phyloP scores from a whole-genome alignment of 148 eudicot genomes.

The Bassia scoparia region DNA sequence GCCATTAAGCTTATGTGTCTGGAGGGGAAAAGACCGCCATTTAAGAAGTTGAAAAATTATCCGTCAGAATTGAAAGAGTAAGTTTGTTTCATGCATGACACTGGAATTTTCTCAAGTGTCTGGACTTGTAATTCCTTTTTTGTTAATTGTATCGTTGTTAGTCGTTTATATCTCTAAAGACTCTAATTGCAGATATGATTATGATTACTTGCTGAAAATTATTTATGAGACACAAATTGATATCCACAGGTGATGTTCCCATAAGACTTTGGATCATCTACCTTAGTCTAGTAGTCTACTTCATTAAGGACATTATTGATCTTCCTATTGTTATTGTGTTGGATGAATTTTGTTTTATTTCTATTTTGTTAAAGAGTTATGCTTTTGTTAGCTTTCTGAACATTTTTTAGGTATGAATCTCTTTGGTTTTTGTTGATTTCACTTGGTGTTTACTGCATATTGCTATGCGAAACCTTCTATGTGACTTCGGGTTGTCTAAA shows the following conservation, averaged over 20 bases:
- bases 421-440: background rate
- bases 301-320: background rate
- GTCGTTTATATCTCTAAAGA: background rate
- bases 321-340: background rate
- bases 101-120: background rate
- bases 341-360: background rate
- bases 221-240: background rate
- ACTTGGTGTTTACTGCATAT: background rate
- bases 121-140: background rate
- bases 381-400: background rate
- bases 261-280: background rate
- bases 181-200: background rate
- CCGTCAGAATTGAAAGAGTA: conserved; percentile 90
- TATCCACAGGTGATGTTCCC: background rate
- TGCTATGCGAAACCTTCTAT: too few species aligned
- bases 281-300: background rate
- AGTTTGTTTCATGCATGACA: conserved; percentile 31
- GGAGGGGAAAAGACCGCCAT: conserved; percentile 72
- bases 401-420: background rate
- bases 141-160: background rate
- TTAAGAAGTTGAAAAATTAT: conserved; percentile 70
- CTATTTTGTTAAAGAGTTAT: background rate
- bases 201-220: background rate
- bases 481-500: too few species aligned
- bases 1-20: conserved; percentile 58